These are phyloP conservation scores for Pisolithus microcarpus DNA, from an alignment of 768 basidiomycete species.

Conservation along the genomic window DNA sequence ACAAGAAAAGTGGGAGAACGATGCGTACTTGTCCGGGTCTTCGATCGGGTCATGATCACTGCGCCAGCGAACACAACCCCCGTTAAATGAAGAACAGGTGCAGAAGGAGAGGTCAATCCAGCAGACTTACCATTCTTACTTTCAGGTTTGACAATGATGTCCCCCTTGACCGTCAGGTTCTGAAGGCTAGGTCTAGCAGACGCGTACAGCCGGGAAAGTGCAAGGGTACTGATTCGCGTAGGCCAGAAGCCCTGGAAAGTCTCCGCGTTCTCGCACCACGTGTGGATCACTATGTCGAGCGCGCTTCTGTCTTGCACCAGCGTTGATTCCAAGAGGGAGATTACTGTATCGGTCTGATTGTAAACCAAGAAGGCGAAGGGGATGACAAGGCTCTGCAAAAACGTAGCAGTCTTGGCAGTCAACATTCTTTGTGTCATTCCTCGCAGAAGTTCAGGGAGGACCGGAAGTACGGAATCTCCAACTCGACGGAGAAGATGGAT, in stretches of 20 bases:
- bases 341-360: constrained; percentile 74
- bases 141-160: constrained; percentile 76
- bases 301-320: constrained; percentile 53
- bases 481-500: constrained; percentile 86
- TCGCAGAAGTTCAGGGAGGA: constrained; percentile 79
- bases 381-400: constrained; percentile 85
- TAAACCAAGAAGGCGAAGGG: constrained; percentile 93
- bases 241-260: constrained; percentile 96
- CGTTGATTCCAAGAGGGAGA: constrained; percentile 69
- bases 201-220: constrained; percentile 65
- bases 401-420: constrained; percentile 83
- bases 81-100: constrained; percentile 10
- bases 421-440: constrained; percentile 79
- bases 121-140: constrained; percentile 68
- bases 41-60: constrained; percentile 97
- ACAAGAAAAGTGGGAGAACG: constrained; percentile 6
- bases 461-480: constrained; percentile 71
- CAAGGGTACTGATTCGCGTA: constrained; percentile 76
- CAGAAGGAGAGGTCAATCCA: constrained; percentile 5
- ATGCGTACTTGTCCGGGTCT: constrained; percentile 73
- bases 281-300: constrained; percentile 81
- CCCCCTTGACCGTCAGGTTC: constrained; percentile 77
- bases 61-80: constrained; percentile 15
- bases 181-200: constrained; percentile 62
- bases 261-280: constrained; percentile 93